These are phyloP conservation scores for Zygosaccharomyces kombuchaensis DNA, from an alignment of 805 yeast genomes.

Conservation along the genomic window DNA sequence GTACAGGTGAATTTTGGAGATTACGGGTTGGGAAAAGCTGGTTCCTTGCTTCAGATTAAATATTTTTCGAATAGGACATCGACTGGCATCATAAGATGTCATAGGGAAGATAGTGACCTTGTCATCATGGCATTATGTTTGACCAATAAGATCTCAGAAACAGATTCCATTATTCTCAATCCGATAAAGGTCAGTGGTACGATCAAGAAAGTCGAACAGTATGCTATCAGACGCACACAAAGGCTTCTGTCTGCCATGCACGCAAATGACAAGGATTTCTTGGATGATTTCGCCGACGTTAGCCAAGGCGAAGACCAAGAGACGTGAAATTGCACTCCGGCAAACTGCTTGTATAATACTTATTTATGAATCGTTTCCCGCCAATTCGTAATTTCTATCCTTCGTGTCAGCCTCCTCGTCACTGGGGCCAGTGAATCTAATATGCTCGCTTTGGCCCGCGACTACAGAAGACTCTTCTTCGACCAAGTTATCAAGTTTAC, in stretches of 20 bases:
- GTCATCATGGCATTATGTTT: slow-evolving; percentile 65
- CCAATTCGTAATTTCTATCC: slow-evolving; percentile 22
- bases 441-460: slow-evolving; percentile 39
- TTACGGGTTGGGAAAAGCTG: slow-evolving; percentile 61
- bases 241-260: slow-evolving; percentile 19
- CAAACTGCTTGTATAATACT: slow-evolving; percentile 8
- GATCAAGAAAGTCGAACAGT: slow-evolving; percentile 74
- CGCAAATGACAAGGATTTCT: slow-evolving; percentile 5
- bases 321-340: slow-evolving; percentile 1
- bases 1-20: slow-evolving; percentile 73
- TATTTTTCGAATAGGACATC: slow-evolving; percentile 79
- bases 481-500: slow-evolving; percentile 21
- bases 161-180: slow-evolving; percentile 47
- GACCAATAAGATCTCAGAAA: slow-evolving; percentile 47
- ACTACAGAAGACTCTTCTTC: slow-evolving; percentile 9
- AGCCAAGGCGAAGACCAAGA: slow-evolving; percentile 17
- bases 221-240: slow-evolving; percentile 48
- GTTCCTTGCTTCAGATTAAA: slow-evolving; percentile 58
- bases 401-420: slow-evolving; percentile 6
- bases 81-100: slow-evolving; percentile 77
- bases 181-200: slow-evolving; percentile 80
- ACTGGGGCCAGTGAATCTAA: slow-evolving; percentile 42
- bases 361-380: not conserved
- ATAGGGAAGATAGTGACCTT: slow-evolving; percentile 56
- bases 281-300: slow-evolving; percentile 15